Conservation (phyloP, 306 rosid species). For the Castanospermum australe region DNA sequence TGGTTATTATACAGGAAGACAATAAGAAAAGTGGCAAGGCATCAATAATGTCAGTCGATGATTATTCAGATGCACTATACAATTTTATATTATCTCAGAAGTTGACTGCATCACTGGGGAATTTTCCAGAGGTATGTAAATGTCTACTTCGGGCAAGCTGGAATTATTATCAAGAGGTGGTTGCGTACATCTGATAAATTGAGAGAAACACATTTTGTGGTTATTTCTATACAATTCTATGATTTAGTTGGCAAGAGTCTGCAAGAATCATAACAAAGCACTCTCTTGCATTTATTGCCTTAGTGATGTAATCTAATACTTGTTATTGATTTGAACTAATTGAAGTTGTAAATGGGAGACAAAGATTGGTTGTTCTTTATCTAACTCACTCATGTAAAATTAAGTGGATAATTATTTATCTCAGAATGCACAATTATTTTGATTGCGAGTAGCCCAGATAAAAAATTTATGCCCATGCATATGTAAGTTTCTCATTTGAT, state of each 20-base stretch:
- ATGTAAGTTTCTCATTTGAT: not conserved
- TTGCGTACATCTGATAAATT: not conserved
- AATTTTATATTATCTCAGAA: conserved; percentile 85
- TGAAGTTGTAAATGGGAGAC: not conserved
- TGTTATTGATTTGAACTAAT: not conserved
- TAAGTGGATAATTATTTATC: not conserved
- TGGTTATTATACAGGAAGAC: conserved; percentile 53
- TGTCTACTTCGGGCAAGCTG: not conserved
- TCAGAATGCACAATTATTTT: conserved; percentile 1
- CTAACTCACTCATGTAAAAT: not conserved
- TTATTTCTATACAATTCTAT: not conserved
- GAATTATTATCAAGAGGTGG: not conserved
- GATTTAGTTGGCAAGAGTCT: not conserved
- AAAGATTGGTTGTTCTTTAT: not conserved
- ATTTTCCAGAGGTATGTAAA: conserved; percentile 81
- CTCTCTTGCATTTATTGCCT: not conserved
- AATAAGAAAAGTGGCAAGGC: conserved; percentile 43
- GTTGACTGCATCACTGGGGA: conserved; percentile 70
- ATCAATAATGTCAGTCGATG: conserved; percentile 64
- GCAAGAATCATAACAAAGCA: not conserved
- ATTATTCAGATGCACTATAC: conserved; percentile 81
- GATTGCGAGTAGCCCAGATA: not conserved
- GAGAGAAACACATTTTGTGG: conserved; percentile 4
- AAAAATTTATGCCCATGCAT: not conserved
- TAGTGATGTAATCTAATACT: not conserved